Conservation (phyloP, 2,329 filamentous ascomycete genomes). For the Fusarium domesticum region DNA sequence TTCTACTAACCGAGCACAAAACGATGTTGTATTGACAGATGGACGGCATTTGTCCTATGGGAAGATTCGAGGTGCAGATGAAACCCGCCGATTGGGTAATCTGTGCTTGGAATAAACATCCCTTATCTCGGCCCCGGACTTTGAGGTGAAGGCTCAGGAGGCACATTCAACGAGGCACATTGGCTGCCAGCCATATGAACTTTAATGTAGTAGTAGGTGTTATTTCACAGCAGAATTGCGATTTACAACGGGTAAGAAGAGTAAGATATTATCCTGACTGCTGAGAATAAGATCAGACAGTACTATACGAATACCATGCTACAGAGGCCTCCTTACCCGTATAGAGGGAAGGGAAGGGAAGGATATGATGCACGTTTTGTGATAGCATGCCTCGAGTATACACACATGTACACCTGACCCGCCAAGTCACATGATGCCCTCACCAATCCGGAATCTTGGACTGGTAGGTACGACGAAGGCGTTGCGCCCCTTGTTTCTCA, state of each 20-base stretch:
- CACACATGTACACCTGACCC: neutral
- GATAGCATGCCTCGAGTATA: neutral
- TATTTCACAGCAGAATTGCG: too few species aligned
- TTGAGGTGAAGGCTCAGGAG: constrained; percentile 8
- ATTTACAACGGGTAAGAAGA: too few species aligned
- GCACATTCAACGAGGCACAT: constrained; percentile 5
- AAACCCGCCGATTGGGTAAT: constrained; percentile 23
- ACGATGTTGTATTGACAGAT: too few species aligned
- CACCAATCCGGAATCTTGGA: neutral
- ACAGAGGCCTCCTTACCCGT: neutral
- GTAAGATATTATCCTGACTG: too few species aligned
- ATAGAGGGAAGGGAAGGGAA: neutral
- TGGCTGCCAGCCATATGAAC: too few species aligned
- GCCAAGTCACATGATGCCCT: too few species aligned
- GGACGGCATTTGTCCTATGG: too few species aligned
- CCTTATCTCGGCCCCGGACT: constrained; percentile 5
- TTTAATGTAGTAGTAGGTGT: too few species aligned
- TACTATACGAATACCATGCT: too few species aligned
- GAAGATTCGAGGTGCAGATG: constrained; percentile 6
- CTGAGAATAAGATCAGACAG: too few species aligned
- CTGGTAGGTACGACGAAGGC: neutral
- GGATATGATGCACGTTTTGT: neutral
- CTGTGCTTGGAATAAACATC: constrained; percentile 6
- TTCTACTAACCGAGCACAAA: too few species aligned
- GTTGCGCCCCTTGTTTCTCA: neutral